Percentiles rank a stretch among this genome's conserved stretches.
phyloP scores from a whole-genome alignment of 192 early-diverging fungal genomes.

The Coemansia sp. region DNA sequence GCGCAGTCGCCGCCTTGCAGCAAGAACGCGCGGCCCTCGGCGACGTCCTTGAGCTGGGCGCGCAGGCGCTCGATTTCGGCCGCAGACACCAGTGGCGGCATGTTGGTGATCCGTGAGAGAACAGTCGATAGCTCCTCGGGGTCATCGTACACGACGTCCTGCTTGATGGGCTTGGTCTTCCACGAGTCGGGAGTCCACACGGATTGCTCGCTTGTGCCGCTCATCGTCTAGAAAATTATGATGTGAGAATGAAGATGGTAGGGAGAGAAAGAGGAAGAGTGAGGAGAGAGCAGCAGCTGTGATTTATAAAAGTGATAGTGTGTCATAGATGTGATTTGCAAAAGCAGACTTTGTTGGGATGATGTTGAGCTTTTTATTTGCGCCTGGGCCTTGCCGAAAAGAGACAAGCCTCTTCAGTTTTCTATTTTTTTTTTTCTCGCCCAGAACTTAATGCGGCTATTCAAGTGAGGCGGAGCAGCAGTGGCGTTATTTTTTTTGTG shows the following conservation, averaged over 20 bases:
- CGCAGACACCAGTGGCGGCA: constrained; percentile 92
- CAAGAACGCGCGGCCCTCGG: constrained; percentile 89
- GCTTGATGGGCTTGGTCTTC: constrained; percentile 76
- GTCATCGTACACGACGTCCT: constrained; percentile 90
- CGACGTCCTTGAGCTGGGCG: constrained; percentile 84
- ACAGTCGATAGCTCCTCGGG: constrained; percentile 69
- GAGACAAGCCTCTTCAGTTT: neutral
- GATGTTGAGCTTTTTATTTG: neutral
- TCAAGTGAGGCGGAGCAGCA: constrained; percentile 2
- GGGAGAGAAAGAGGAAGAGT: neutral
- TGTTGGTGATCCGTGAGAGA: constrained; percentile 69
- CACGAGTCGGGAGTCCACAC: constrained; percentile 73
- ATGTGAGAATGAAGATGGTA: neutral
- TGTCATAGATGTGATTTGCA: constrained; percentile 14
- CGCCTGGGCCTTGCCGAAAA: neutral
- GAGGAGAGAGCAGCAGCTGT: neutral
- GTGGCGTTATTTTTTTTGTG: neutral
- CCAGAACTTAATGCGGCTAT: neutral
- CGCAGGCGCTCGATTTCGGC: constrained; percentile 85
- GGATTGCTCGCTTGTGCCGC: constrained; percentile 5
- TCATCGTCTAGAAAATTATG: constrained; percentile 6
- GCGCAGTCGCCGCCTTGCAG: constrained; percentile 99
- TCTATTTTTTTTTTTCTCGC: neutral
- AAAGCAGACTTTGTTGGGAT: neutral
- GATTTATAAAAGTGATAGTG: neutral